These are phyloP conservation scores for Vicia faba DNA, from an alignment of 306 rosid genomes.

Conservation along the genomic window DNA sequence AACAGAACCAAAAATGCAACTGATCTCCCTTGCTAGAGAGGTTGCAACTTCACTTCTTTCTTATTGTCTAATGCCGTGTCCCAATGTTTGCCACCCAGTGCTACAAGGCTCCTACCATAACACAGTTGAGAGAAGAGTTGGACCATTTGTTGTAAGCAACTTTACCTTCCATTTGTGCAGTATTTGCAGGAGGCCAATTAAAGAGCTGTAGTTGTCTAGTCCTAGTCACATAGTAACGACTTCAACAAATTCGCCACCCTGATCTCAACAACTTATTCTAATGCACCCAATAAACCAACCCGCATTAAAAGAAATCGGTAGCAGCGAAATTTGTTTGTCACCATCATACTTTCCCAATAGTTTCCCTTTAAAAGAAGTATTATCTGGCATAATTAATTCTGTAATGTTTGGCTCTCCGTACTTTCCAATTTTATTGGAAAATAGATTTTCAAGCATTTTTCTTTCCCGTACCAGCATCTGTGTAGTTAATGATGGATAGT, in stretches of 20 bases:
- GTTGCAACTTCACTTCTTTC: constrained; percentile 21
- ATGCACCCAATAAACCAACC: constrained; percentile 6
- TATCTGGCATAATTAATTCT: constrained; percentile 15
- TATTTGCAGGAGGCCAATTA: background rate
- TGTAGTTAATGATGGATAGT: background rate
- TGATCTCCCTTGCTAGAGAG: background rate
- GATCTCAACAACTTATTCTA: background rate
- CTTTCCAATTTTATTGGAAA: background rate
- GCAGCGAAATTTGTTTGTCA: constrained; percentile 2
- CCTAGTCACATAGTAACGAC: background rate
- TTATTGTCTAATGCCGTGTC: background rate
- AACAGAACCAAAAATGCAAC: constrained; percentile 3
- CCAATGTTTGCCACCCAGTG: background rate
- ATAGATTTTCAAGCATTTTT: constrained; percentile 29
- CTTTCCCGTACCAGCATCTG: constrained; percentile 11
- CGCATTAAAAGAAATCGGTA: background rate
- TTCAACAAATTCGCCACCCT: constrained; percentile 3
- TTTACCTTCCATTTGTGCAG: background rate
- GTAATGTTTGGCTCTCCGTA: constrained; percentile 26
- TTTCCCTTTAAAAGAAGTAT: constrained; percentile 9
- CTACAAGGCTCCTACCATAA: constrained; percentile 6
- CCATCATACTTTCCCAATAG: background rate
- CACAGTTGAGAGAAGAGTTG: background rate
- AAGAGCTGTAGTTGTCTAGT: background rate
- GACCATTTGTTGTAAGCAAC: background rate